Evolutionary conservation across 345 rosid species (phyloP), one percentile per base, ranked within the genome.

Genomic region (Dimocarpus longan): DNA sequence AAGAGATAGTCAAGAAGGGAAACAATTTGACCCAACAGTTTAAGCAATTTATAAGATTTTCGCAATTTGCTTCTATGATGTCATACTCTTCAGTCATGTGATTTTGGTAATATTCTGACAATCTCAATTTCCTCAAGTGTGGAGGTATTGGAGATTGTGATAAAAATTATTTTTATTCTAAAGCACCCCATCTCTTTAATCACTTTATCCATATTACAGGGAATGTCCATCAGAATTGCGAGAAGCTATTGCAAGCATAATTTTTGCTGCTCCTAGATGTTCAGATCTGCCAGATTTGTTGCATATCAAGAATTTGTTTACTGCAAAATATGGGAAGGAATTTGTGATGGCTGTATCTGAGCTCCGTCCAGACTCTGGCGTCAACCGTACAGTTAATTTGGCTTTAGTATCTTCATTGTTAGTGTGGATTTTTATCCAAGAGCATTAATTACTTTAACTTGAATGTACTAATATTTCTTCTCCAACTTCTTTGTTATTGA

Each of bases 231-330:
- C 88, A 78, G 99, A 95, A 85, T 70, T 95, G 85, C 91, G 87
- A 81, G 99, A 95, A 84, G 99, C 98, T 79, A 78, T 93, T 81
- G 89, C 98, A 52, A 93, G 97, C 85, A 91, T 95, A 73, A 90
- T 93, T 66, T 95, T 92, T 89, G 92, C 99, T 52, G 92, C 99
- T 80, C 95, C 99, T n/a, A 88, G 98, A 86, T 92, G 98, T 83
- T 93, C 99, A 48, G 97, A 95, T 80, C 89, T 95, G 76, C 95
- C 97, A 54, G 99, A 95, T 82, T 86, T 93, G 80, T 79, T 95
- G 83, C 93, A 88, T 68, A 80, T 95, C 65, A 93, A 88, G 92
- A 95, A 93, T 80, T 82, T 93, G 59, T 89, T 95, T 84, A 78
- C 91, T 76, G 76, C 94, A 16, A 95, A 93, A 86, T 95, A 93